Base-by-base conservation (phyloP, 75 land plant genomes). In the Sequoia sempervirens region DNA sequence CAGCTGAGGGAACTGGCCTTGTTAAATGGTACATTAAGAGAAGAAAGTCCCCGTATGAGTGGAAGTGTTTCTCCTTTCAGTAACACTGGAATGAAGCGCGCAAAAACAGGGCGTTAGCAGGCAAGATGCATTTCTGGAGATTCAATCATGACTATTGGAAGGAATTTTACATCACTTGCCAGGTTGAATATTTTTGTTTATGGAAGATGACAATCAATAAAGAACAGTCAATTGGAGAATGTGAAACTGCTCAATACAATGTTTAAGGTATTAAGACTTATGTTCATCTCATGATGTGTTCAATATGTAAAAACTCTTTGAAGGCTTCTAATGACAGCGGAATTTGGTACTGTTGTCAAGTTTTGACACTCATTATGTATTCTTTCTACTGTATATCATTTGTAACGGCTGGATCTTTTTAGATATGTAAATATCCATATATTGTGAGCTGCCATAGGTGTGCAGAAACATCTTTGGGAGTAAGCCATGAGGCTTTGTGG, bases 61-160 rank as follows among this genome's bases (percentile, higher is more conserved):
- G 96, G 98, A 37, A 92, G 92, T 87, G 89, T 93, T 26, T 95
- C 98, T 73, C 96, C 98, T 34, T 97, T 97, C 87, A 93, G 89
- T 81, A 88, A 89, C 78, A 91, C 90, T 83, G 96, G 95, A 26
- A 94, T 97, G 97, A 95, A 97, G 81, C 91, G 98, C 43, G 92
- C 94, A 61, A 97, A 97, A 87, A 94, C 94, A 9, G 90, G 96
- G 30, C 89, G 88, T 50, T 45, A 83, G 37, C 15, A 30, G 72
- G 84, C 68, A 79, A 75, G 54, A 79, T 41, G 82, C 34, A 46
- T 79, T 37, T 79, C 36, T 41, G 34, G 47, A 72, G 30, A 26
- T 80, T 75, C 45, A 43, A 41, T 75, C 26, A 40, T 41, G 37
- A 30, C 75, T 34, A 1, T 72, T n/a, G 20, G 37, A 70, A 70